Base-by-base conservation (phyloP, 2,329 filamentous ascomycete genomes). In the Aspergillus sp. region DNA sequence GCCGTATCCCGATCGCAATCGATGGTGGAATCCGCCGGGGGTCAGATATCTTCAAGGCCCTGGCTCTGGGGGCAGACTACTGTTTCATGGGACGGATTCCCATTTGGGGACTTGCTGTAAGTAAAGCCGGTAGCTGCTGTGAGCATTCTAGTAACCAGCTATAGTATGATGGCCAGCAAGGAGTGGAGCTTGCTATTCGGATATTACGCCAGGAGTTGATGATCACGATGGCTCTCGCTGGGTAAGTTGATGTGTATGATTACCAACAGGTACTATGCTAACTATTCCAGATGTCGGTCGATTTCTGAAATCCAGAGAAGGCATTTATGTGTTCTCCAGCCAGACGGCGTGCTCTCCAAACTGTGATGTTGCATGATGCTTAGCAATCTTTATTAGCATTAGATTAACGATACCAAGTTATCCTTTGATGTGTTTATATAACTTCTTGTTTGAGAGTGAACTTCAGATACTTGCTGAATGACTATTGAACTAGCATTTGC, bases 1-100 rank as follows among this genome's bases (percentile, higher is more conserved):
- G 73, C 1, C 69, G 69, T 21, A 75, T 78, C 15, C 70, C 63
- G 17, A 66, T 72, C 41, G 72, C 67, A 15, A 64, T 76, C 15
- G 74, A 77, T 53, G 73, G 74, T 2, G 75, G 72, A 0, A 74
- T 77, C 23, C 69, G 73, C 6, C 67, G 73, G 2, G 75, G 73
- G 0, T 68, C 71, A 1, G 75, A 77, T 58, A 71, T 76, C 25
- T 76, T 76, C 67, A 76, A 76, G 44, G 73, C 73, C 4, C 23
- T 77, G 5, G 75, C 75, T 3, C 57, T 77, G 15, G 74, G 74
- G 2, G 75, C 75, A 5, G 62, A 66, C 11, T 67, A 64, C 55
- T 73, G 70, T 38, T 75, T 75, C 48, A 56, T 73, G 10, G 75
- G 75, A 11, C 51, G 74, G 15, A 69, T 73, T 30, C 65, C 72